Conservation (phyloP, 2,329 filamentous ascomycete genomes). For the Bipolaris victoriae region DNA sequence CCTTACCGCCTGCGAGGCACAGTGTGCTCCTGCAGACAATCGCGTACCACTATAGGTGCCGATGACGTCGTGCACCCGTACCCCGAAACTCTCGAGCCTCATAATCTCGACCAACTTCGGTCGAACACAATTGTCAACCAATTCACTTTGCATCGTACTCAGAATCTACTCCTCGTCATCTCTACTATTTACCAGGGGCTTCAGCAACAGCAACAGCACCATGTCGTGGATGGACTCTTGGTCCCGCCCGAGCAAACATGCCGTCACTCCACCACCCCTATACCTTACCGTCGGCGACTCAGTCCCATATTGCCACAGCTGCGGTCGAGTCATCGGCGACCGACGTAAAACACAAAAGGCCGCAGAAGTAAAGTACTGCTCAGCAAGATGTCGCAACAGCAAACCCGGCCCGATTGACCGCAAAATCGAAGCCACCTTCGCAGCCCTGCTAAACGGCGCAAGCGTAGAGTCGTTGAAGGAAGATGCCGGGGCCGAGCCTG, state of each 20-base stretch:
- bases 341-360: conserved; percentile 41
- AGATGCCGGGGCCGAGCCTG: conserved; percentile 2
- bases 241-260: conserved; percentile 52
- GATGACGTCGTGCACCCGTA: conserved; percentile 37
- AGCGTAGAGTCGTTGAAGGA: conserved; percentile 39
- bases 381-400: conserved; percentile 58
- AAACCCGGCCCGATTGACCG: conserved; percentile 60
- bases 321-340: conserved; percentile 61
- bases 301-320: conserved; percentile 63
- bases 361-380: conserved; percentile 63
- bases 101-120: conserved; percentile 2
- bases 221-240: conserved; percentile 60
- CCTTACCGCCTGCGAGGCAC: not conserved
- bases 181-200: not conserved
- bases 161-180: not conserved
- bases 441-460: conserved; percentile 48
- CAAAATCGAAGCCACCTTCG: conserved; percentile 60
- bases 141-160: not conserved
- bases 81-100: conserved; percentile 12
- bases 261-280: conserved; percentile 58
- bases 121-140: not conserved
- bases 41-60: conserved; percentile 5
- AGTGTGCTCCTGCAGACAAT: conserved; percentile 6
- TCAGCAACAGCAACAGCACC: conserved; percentile 19
- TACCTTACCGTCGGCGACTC: conserved; percentile 59